Base-by-base conservation (phyloP, 2,329 filamentous ascomycete genomes). In the Trichoderma oligosporum region DNA sequence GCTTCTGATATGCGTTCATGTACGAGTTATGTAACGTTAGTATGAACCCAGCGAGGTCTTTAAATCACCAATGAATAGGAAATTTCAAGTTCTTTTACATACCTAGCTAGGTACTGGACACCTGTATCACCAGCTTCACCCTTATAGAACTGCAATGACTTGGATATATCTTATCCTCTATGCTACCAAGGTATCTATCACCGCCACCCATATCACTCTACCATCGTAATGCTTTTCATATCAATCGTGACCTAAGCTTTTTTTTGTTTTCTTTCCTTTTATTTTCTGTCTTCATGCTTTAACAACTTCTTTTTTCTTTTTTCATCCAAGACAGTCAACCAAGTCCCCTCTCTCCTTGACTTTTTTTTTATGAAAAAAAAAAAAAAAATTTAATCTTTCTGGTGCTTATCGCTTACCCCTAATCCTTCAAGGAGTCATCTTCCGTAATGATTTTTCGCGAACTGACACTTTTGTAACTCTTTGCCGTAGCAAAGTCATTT, bases 141-240 rank as follows among this genome's bases (percentile, higher is more conserved):
- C 6, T 31, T 6, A 31, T 11, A 6, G 27, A 31, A 5, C 6
- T 22, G n/a, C 14, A 22, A 22, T 33, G 14, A 46, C 25, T 24
- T 42, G 38, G 29, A 45, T 29, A 27, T 53, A 9, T 38, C 38
- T 36, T 27, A 29, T 54, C 31, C 16, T 55, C 41, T 55, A 55
- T 55, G 46, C 51, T 57, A 52, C 45, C 55, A 45, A 57, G 55
- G 38, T 52, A 57, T 57, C 55, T 52, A 45, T 51, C 45, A 22
- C 33, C 25, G 14, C n/a, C 18, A 6, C 24, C 22, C 36, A 4
- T 14, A 49, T 38, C 46, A 41, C 41, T 38, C n/a, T 38, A 46
- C 51, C 41, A 38, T 55, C 41, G 24, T 36, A 46, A 49, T 44
- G 46, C 39, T 52, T n/a, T 36, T 56, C 55, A 31, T 57, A 33